Evolutionary conservation across 257 asterid species (phyloP).

Genomic region (Rhazya stricta): DNA sequence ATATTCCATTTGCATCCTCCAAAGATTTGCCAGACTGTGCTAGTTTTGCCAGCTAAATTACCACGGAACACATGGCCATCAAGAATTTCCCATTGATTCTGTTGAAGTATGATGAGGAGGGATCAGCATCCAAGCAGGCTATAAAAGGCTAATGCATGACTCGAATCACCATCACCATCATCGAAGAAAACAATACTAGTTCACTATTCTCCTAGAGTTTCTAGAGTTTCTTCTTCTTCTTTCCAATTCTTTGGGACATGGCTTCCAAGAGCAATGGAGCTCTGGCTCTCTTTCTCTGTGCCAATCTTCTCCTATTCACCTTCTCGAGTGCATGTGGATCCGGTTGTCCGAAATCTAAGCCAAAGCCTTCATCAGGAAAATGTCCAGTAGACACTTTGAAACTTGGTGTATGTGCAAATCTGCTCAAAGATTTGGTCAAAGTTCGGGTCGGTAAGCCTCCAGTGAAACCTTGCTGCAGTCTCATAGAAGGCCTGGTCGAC

Average conservation of each 20-base stretch:
- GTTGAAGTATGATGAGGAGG: not conserved
- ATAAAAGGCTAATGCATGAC: not conserved
- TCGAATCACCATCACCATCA: not conserved
- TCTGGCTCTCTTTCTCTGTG: conserved; percentile 26
- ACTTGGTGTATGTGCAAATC: conserved; percentile 20
- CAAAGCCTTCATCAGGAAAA: not conserved
- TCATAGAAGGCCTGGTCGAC: conserved; percentile 24
- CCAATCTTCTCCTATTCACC: conserved; percentile 33
- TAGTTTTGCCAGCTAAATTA: not conserved
- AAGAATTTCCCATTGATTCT: not conserved
- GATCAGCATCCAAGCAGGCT: not conserved
- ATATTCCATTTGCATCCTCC: not conserved
- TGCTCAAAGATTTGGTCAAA: conserved; percentile 17
- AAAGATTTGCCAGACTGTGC: not conserved
- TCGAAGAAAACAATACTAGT: not conserved
- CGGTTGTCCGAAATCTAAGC: conserved; percentile 23
- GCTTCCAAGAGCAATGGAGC: conserved; percentile 14
- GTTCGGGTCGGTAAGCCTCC: conserved; percentile 18
- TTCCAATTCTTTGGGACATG: not conserved
- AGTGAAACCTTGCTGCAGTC: conserved; percentile 17
- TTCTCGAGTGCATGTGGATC: conserved; percentile 29
- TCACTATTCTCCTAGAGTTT: not conserved
- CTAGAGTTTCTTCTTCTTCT: not conserved
- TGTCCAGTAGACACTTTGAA: conserved; percentile 24
- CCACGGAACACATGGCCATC: not conserved